These are phyloP conservation scores for Curvularia sp. DNA, from an alignment of 2,329 filamentous ascomycete species.

Conservation along the genomic window DNA sequence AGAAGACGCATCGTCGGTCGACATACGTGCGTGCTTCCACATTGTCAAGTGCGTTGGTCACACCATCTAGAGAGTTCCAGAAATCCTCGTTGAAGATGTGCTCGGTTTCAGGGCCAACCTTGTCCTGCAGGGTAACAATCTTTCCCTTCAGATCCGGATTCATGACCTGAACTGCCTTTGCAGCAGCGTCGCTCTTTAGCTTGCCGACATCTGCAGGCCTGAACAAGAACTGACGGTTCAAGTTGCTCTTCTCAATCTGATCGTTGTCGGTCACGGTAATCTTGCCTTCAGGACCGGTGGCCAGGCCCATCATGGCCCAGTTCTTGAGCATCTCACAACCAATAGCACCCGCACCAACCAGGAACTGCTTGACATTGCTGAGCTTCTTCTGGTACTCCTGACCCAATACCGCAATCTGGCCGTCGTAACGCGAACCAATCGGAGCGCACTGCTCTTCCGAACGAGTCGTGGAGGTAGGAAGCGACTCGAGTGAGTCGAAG, in stretches of 20 bases:
- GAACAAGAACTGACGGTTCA: conserved; percentile 98
- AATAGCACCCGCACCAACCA: conserved; percentile 95
- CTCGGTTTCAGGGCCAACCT: conserved; percentile 91
- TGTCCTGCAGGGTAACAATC: conserved; percentile 84
- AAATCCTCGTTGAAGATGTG: conserved; percentile 93
- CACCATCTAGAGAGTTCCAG: conserved; percentile 85
- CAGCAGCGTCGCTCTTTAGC: conserved; percentile 95
- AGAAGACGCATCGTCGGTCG: conserved; percentile 95
- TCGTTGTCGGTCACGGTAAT: conserved; percentile 98
- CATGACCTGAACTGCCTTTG: conserved; percentile 89
- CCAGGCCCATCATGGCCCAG: conserved; percentile 98
- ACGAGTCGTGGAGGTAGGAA: conserved; percentile 76
- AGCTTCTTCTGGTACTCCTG: conserved; percentile 94
- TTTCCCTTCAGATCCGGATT: conserved; percentile 90
- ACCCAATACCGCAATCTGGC: conserved; percentile 95
- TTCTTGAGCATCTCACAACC: conserved; percentile 99
- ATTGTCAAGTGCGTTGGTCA: conserved; percentile 97
- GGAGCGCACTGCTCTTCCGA: conserved; percentile 90
- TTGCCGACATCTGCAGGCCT: conserved; percentile 90
- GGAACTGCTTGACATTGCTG: conserved; percentile 86
- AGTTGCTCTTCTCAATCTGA: conserved; percentile 97
- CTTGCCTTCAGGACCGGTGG: conserved; percentile 83
- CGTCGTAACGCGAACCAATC: conserved; percentile 85
- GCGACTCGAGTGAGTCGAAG: conserved; percentile 95
- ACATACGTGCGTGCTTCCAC: conserved; percentile 97